Evolutionary conservation across 78 protist genomes (phyloP), one percentile per base, ranked within the genome.

Genomic region (Emiliania huxleyi): DNA sequence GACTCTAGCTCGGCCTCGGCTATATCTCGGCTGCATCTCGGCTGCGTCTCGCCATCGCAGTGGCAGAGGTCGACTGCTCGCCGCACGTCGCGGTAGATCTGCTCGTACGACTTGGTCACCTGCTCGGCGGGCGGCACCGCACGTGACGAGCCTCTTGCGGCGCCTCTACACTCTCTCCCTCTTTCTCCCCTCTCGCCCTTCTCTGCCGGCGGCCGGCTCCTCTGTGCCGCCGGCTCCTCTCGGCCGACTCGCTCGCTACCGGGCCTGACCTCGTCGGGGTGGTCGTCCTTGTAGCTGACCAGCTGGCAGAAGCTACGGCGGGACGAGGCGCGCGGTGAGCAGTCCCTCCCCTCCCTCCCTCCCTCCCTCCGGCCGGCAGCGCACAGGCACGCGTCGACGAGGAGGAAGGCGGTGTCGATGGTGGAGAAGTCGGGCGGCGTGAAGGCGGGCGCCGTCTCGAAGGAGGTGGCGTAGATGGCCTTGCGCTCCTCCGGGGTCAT

Each of bases 41-140:
- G n/a, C n/a, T n/a, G n/a, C n/a, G n/a, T n/a, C n/a, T n/a, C n/a
- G n/a, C 83, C 56, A 42, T 42, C 79, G 69, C 92, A 88, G 71
- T 92, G 94, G 84, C 91, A 91, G 44, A 83, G 85, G 81, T 91
- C 94, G 56, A 91, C 94, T 37, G 89, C 45, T 25, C 90, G 71
- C 29, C 94, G 90, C n/a, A 91, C 93, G 2, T 91, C 75, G 46
- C 15, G 0, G 92, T 90, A 90, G 85, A 90, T 90, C 81, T 56
- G 85, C 83, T 35, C 62, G 92, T 90, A 90, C 48, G 71, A 25
- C 48, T 69, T 69, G 45, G 42, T n/a, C n/a, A n/a, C n/a, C n/a
- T n/a, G n/a, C n/a, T n/a, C n/a, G n/a, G n/a, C n/a, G n/a, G n/a
- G n/a, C n/a, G n/a, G n/a, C n/a, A n/a, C n/a, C n/a, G n/a, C n/a